phyloP scores from a whole-genome alignment of 768 basidiomycete species.

The Agrocybe chaxingu region DNA sequence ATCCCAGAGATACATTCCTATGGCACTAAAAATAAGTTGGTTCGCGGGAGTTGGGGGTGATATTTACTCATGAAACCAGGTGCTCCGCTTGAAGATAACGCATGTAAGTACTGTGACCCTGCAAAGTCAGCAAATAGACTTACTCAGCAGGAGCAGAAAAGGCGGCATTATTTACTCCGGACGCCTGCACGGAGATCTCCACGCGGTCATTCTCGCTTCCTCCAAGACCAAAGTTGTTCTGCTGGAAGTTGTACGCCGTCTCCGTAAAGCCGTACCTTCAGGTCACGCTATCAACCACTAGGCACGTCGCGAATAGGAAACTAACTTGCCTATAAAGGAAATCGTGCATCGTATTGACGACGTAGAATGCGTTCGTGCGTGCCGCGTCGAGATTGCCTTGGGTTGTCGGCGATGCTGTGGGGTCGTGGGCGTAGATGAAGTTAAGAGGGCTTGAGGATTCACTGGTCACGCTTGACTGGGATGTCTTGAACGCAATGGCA shows the following conservation, averaged over 20 bases:
- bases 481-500: constrained; percentile 28
- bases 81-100: neutral
- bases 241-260: constrained; percentile 45
- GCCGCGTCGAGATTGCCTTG: constrained; percentile 48
- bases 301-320: constrained; percentile 41
- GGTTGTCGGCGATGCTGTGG: constrained; percentile 30
- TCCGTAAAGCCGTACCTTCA: constrained; percentile 13
- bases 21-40: neutral
- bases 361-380: constrained; percentile 52
- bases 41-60: neutral
- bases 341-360: constrained; percentile 60
- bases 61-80: constrained; percentile 35
- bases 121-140: neutral
- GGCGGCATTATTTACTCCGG: constrained; percentile 42
- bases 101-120: neutral
- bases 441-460: constrained; percentile 33
- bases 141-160: constrained; percentile 24
- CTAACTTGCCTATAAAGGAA: constrained; percentile 35
- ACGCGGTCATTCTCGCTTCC: constrained; percentile 53
- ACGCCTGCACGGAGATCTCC: constrained; percentile 50
- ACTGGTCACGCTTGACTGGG: constrained; percentile 24
- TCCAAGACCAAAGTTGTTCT: constrained; percentile 54
- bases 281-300: neutral
- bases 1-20: constrained; percentile 37
- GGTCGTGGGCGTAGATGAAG: constrained; percentile 36